A percentile compares a stretch with the other conserved stretches of the same genome.
These are phyloP conservation scores for Ganoderma multipileum DNA, from an alignment of 1,284 basidiomycete genomes.

Conservation along the genomic window DNA sequence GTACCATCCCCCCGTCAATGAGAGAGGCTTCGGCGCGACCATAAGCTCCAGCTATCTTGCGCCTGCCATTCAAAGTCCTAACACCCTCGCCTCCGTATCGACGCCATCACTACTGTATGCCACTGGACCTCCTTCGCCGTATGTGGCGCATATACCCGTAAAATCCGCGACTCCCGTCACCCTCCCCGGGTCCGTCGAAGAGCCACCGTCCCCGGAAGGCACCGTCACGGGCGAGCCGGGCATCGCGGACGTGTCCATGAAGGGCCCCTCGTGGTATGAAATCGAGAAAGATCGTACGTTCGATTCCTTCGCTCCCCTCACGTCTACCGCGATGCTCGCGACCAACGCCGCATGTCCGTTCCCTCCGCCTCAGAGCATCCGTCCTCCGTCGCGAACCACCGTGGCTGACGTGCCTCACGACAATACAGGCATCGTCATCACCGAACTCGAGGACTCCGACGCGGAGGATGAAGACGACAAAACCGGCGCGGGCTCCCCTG, in stretches of 20 bases:
- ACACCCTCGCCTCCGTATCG: conserved; percentile 1
- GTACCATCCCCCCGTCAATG: not conserved
- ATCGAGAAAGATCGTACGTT: conserved; percentile 71
- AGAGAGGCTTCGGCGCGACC: not conserved
- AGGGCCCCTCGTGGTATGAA: conserved; percentile 68
- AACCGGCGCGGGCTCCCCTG: conserved; percentile 1
- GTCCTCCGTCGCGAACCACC: conserved; percentile 17
- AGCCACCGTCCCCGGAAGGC: conserved; percentile 44
- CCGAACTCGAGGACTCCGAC: conserved; percentile 63
- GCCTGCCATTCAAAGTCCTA: conserved; percentile 19
- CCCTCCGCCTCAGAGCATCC: not conserved
- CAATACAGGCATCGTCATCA: conserved; percentile 61
- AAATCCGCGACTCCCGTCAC: conserved; percentile 31
- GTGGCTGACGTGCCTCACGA: conserved; percentile 20
- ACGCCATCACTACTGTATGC: conserved; percentile 16
- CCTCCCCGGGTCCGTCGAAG: conserved; percentile 52
- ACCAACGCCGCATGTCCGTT: not conserved
- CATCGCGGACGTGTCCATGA: conserved; percentile 62
- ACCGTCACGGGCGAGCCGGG: conserved; percentile 24
- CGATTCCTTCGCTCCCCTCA: conserved; percentile 28
- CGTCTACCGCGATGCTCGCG: not conserved
- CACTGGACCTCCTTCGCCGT: conserved; percentile 24
- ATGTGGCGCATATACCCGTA: conserved; percentile 16
- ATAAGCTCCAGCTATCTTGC: conserved; percentile 5
- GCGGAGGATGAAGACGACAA: conserved; percentile 38